phyloP scores from a whole-genome alignment of 306 rosid species.

The Vicia sativa region DNA sequence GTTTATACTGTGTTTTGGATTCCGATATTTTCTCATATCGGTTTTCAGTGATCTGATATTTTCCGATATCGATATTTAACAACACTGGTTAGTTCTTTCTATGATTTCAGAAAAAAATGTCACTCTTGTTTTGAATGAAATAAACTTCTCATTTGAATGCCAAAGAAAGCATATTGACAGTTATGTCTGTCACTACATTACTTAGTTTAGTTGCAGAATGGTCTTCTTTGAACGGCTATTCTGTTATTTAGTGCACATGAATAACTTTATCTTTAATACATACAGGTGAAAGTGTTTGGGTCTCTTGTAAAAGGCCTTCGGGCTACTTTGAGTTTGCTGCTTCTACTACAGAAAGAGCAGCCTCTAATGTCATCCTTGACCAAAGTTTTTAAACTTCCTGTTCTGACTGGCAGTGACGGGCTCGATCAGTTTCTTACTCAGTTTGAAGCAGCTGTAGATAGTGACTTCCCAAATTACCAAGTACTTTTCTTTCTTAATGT shows the following conservation, averaged over 20 bases:
- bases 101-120: slow-evolving; percentile 6
- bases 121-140: slow-evolving; percentile 17
- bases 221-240: not conserved
- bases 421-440: slow-evolving; percentile 81
- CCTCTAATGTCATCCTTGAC: slow-evolving; percentile 49
- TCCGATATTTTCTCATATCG: no score
- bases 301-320: slow-evolving; percentile 89
- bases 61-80: no score
- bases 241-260: slow-evolving; percentile 8
- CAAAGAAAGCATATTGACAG: slow-evolving; percentile 15
- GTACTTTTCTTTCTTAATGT: slow-evolving; percentile 41
- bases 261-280: slow-evolving; percentile 31
- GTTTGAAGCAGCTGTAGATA: slow-evolving; percentile 90
- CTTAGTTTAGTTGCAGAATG: slow-evolving; percentile 15
- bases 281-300: slow-evolving; percentile 89
- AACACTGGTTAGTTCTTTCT: slow-evolving; percentile 11
- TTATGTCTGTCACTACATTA: not conserved
- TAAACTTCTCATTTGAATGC: slow-evolving; percentile 14
- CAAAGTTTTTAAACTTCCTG: slow-evolving; percentile 66
- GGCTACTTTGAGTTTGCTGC: slow-evolving; percentile 66
- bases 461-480: slow-evolving; percentile 87
- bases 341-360: slow-evolving; percentile 66
- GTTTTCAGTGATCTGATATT: no score
- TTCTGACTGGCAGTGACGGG: slow-evolving; percentile 61
- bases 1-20: no score